These are phyloP conservation scores for Paraconiothyrium brasiliense DNA, from an alignment of 2,329 filamentous ascomycete species.

Conservation along the genomic window DNA sequence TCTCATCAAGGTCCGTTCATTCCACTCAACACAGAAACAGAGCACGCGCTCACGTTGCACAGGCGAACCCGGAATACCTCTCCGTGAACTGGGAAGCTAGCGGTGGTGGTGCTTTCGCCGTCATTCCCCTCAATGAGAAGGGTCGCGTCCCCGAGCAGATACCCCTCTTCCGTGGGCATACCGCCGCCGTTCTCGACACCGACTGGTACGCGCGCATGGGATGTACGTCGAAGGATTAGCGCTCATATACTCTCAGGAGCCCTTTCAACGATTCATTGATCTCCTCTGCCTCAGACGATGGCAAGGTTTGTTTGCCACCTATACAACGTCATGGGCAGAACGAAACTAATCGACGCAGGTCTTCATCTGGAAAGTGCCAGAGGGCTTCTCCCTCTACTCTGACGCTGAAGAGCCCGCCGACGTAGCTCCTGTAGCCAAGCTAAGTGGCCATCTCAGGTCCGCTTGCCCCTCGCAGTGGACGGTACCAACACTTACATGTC, in stretches of 20 bases:
- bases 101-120: constrained; percentile 95
- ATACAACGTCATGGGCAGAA: neutral
- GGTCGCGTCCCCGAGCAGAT: constrained; percentile 93
- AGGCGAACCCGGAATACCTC: constrained; percentile 96
- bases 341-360: constrained; percentile 60
- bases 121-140: constrained; percentile 88
- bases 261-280: constrained; percentile 95
- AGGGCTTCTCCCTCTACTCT: constrained; percentile 83
- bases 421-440: constrained; percentile 80
- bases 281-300: constrained; percentile 94
- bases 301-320: constrained; percentile 67
- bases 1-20: constrained; percentile 81
- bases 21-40: constrained; percentile 34
- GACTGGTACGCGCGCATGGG: constrained; percentile 73
- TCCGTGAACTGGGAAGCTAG: constrained; percentile 98
- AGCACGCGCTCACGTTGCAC: constrained; percentile 37
- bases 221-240: neutral
- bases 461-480: constrained; percentile 29
- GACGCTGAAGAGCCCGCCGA: constrained; percentile 85
- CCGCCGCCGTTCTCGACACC: constrained; percentile 92
- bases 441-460: constrained; percentile 87
- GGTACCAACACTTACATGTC: constrained; percentile 25
- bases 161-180: constrained; percentile 95
- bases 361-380: constrained; percentile 93
- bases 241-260: constrained; percentile 68